Evolutionary conservation across 139 green algal species (phyloP), one percentile per base, ranked within the genome.

Genomic region (Micractinium conductrix): DNA sequence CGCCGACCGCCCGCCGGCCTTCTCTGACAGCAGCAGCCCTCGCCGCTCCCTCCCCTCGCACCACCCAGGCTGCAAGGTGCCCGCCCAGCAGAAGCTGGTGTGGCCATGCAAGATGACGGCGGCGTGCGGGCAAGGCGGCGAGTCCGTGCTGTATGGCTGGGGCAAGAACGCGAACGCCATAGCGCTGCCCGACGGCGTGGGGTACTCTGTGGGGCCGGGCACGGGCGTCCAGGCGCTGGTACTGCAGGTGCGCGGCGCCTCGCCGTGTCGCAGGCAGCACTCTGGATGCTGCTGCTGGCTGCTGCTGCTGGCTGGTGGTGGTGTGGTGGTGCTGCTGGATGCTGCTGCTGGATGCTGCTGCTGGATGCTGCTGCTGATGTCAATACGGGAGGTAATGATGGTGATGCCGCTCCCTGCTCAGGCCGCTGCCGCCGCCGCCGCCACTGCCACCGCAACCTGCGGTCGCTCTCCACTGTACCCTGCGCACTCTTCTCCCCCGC

Each of bases 141-240:
- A 93, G 74, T 79, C 74, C 7, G 88, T 95, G 22, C 78, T 94
- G 74, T 98, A 97, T 86, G 95, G 95, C 35, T 98, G 95, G 95
- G 95, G 91, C 63, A 93, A 92, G 55, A 93, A 96, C 53, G 95
- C 95, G 2, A 90, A 90, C 0, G 74, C 87, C n/a, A 82, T 97
- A 80, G 35, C 79, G 14, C 83, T 96, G 21, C 95, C 95, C 0
- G 35, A 92, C 17, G 93, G 92, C 16, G 90, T 93, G 2, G 95
- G 92, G 17, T 97, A 94, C 83, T 87, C 75, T 22, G 91, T 97
- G 26, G 93, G 93, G 33, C 68, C 80, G 2, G 79, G 80, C 22
- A 91, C 89, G 21, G 85, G 79, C 33, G 92, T 94, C 43, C 68
- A 73, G 7, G 88, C 89, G 62, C 62, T 97, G 1, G 94, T 97